Evolutionary conservation across 371 early-diverging fungal species (phyloP), one percentile per base, ranked within the genome.

Genomic region (Zychaea mexicana): DNA sequence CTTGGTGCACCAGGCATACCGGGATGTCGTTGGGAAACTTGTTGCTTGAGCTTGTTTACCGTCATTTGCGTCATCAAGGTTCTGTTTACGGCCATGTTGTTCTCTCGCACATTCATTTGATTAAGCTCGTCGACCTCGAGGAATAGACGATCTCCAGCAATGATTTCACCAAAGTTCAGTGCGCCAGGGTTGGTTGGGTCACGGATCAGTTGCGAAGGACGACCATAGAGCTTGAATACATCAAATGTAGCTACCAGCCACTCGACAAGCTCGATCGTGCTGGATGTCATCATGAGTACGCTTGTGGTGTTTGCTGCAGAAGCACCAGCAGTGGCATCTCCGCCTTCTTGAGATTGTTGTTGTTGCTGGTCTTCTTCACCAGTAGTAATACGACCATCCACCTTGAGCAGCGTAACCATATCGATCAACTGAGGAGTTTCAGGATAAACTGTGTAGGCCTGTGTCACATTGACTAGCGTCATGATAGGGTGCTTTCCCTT

Each of bases 371-470:
- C 24, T 49, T 49, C 49, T 8, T 49, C 49, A 22, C 24, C 49
- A 22, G 9, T 24, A 22, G 49, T 12, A 19, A 49, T 24, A 24
- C 49, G 49, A 10, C 82, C 82, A 52, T 82, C 77, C 9, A 82
- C 67, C 61, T 82, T 82, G 33, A 82, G 66, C 2, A 82, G 52
- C 6, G 79, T 82, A 8, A 76, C 79, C 61, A 72, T 60, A 28
- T 77, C 69, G 28, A 78, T 74, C 27, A 82, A 61, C 27, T 78
- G 77, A 0, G 77, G 71, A 5, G 77, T 67, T 39, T 82, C 82
- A 30, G 92, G 93, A 67, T 89, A 93, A 38, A 92, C 78, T 3
- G 89, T 87, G 57, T 92, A 92, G 5, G 86, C 89, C 57, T 87
- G 88, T 54, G 79, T 77, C 33, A 88, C 85, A 61, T 87, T 82